phyloP scores from a whole-genome alignment of 495 filamentous ascomycete species.

The Endocarpon pusillum region DNA sequence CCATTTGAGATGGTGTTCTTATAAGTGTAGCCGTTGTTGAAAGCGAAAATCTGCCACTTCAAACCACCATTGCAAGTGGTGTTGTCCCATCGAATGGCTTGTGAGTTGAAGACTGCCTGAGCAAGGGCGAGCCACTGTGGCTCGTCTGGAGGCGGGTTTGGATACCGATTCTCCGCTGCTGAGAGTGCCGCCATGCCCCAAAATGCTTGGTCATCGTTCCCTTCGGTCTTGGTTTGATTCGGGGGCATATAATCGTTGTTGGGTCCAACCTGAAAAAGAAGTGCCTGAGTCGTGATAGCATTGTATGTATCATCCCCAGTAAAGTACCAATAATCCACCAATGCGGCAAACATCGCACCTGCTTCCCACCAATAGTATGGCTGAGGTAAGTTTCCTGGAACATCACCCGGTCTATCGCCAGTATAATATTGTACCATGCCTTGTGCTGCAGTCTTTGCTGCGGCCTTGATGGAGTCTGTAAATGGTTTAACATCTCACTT shows the following conservation, averaged over 20 bases:
- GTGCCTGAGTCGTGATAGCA: constrained; percentile 43
- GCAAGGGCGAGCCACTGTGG: constrained; percentile 66
- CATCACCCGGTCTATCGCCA: constrained; percentile 50
- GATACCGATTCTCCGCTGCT: constrained; percentile 64
- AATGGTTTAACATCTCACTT: background rate
- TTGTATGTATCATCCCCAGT: constrained; percentile 65
- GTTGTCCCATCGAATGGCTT: constrained; percentile 53
- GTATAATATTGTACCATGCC: constrained; percentile 47
- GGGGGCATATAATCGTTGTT: constrained; percentile 57
- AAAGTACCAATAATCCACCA: constrained; percentile 74
- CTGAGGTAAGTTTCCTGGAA: constrained; percentile 52
- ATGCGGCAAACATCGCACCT: constrained; percentile 54
- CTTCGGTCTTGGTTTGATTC: constrained; percentile 60
- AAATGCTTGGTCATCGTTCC: constrained; percentile 79
- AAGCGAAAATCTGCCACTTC: constrained; percentile 70
- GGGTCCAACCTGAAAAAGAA: constrained; percentile 54
- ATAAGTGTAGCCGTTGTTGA: constrained; percentile 65
- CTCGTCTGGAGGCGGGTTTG: constrained; percentile 31
- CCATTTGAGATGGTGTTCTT: constrained; percentile 71
- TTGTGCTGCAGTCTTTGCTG: constrained; percentile 23
- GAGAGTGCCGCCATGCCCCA: constrained; percentile 74
- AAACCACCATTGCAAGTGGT: constrained; percentile 53
- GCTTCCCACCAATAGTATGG: constrained; percentile 80
- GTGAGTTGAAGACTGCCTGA: constrained; percentile 68
- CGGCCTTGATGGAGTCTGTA: constrained; percentile 31